Base-by-base conservation (phyloP, 257 asterid genomes). In the Gentiana macrophylla region DNA sequence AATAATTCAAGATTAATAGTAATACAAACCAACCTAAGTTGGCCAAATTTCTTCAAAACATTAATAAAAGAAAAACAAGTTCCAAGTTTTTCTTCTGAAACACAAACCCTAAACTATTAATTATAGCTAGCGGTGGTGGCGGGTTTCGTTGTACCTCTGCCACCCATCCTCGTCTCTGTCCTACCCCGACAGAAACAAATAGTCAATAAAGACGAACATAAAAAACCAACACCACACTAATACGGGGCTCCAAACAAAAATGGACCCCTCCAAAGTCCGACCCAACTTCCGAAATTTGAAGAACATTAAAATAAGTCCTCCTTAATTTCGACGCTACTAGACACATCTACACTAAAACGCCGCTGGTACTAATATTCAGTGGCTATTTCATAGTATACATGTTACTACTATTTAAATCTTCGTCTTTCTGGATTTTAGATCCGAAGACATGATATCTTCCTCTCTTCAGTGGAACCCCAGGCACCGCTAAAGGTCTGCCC, bases 401-500 rank as follows among this genome's bases (percentile, higher is more conserved):
- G 24, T 2, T 12, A 10, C 46, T 35, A 4, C 62, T 33, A 32
- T 6, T 37, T 10, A 35, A 35, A 12, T 44, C 51, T 51, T 36
- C 37, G 4, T 56, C 45, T 13, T n/a, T n/a, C n/a, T 15, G 44
- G 3, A 43, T 5, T 2, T 6, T 3, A 47, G 15, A 43, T 6
- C 3, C 55, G 35, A 59, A 34, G 4, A 0, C 8, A 34, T 11
- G 46, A 10, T 41, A 5, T 41, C 6, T 3, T 1, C 44, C 24
- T n/a, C 24, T 24, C 1, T 15, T 68, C 67, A 82, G 61, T 62
- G 82, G 72, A 89, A 89, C 9, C 85, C 9, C 85, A 94, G 34
- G 85, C 91, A 12, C 97, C 97, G 56, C 86, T 36, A 41, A 65
- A 89, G 10, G 97, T 89, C 74, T 89, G 95, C 15, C 97, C 97